Base-by-base conservation (phyloP, 768 basidiomycete species). In the Lactarius pseudohatsudake region DNA sequence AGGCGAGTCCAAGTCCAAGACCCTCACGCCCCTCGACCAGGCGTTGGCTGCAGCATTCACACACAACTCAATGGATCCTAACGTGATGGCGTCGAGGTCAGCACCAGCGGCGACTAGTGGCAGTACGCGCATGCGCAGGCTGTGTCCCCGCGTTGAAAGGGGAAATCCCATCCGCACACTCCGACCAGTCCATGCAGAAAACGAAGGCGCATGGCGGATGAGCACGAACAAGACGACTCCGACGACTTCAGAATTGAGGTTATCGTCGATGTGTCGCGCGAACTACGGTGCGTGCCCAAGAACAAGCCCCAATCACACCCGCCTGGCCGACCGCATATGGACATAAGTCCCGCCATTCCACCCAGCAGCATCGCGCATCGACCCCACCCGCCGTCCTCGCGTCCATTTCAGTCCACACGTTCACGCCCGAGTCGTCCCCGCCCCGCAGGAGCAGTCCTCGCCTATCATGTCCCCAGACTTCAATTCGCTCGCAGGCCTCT, bases 31-130 rank as follows among this genome's bases (percentile, higher is more conserved):
- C 22, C 65, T 66, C 18, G 57, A 38, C 1, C 30, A 10, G 22
- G 65, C 65, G 16, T 58, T 66, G 40, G 40, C 56, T 38, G 32
- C n/a, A 2, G 65, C 61, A 20, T 66, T 66, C 26, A 47, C 65
- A 9, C 61, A 66, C 22, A 58, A 62, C 30, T 66, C 65, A 30
- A 36, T 56, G 32, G 9, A 62, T 58, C 65, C 61, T 20, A 40
- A 34, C 34, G 34, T 34, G 34, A 10, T 2, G 34, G 34, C 18
- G 9, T 8, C 45, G 4, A 3, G 8, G 5, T 9, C 45, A 10
- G 45, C n/a, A n/a, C 30, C 22, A 10, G 15, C 65, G 15, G 9
- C 4, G 18, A 15, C 40, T 30, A 5, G 30, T 30, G 30, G 30
- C 20, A 54, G 36, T 30, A 26, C 30, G 26, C 47, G 41, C 41